Evolutionary conservation across 192 early-diverging fungal species (phyloP), one percentile per base, ranked within the genome.

Genomic region (Backusella tuberculispora): DNA sequence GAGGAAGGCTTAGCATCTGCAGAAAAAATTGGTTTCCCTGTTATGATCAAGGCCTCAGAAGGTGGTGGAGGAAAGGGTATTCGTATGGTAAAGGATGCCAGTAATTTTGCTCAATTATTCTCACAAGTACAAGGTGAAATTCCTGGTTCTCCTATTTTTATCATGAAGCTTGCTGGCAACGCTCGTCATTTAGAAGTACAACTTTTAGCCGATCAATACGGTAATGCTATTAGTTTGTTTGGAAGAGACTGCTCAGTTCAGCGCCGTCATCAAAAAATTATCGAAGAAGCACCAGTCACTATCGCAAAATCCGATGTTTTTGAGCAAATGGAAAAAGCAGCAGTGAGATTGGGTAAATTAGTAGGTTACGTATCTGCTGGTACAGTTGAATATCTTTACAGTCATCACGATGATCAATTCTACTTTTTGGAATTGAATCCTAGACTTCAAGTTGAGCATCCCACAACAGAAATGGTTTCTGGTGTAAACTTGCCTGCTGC

Each of bases 51-150:
- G 86, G 97, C 97, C 41, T 96, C 95, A 12, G 97, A 99, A 83
- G 97, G 97, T 76, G 97, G 97, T 73, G 97, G 97, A 78, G 97
- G 97, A 69, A 99, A 99, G 85, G 97, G 97, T 76, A 99, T 99
- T 80, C 94, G 97, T 73, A 94, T 95, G 82, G 96, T 98, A n/a
- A 87, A 94, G 24, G 84, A 88, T 74, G 85, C 89, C 46, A 84
- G 86, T 3, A 83, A 88, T 60, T 99, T 99, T 84, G 80, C 83
- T 8, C 87, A 88, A 42, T 80, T 90, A 2, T 98, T 97, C 81
- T 79, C 85, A 76, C 97, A 99, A 83, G 95, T 96, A 44, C 87
- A 90, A 78, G 90, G 94, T 68, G 97, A 99, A 82, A 94, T 99
- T n/a, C 95, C 96, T 8, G 97, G 97, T 14, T 97, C 96, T 13